phyloP scores from a whole-genome alignment of 169 alveolate genomes.

The Theileria luwenshuni region DNA sequence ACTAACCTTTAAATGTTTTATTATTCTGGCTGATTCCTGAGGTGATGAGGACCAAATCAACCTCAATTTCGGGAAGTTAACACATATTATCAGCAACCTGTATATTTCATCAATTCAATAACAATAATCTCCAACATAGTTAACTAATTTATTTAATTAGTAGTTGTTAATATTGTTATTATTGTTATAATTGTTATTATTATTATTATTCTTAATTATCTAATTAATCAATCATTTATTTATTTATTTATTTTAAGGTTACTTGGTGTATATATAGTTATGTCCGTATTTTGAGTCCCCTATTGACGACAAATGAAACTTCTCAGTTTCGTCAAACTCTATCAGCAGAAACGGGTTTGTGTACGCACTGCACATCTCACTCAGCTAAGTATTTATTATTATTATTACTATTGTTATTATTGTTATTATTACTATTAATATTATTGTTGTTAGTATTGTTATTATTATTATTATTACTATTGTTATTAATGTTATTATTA shows the following conservation, averaged over 20 bases:
- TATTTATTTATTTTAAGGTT: too few relatives aligned
- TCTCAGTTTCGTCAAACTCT: conserved; percentile 62
- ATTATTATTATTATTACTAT: too few relatives aligned
- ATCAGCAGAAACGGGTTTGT: conserved; percentile 52
- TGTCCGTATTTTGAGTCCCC: conserved; percentile 29
- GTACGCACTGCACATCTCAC: conserved; percentile 64
- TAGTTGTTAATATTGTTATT: conserved; percentile 6
- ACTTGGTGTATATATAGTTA: conserved; percentile 53
- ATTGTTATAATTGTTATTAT: too few relatives aligned
- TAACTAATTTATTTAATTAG: neutral
- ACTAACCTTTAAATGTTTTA: conserved; percentile 33
- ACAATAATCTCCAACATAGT: neutral
- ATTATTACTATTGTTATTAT: neutral
- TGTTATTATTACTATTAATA: too few relatives aligned
- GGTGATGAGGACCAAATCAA: conserved; percentile 66
- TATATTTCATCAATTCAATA: neutral
- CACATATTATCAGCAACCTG: conserved; percentile 45
- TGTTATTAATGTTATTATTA: too few relatives aligned
- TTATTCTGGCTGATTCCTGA: conserved; percentile 43
- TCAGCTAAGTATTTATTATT: conserved; percentile 12
- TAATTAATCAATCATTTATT: too few relatives aligned
- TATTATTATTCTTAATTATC: too few relatives aligned
- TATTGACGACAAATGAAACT: conserved; percentile 59
- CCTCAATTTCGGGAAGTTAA: conserved; percentile 64
- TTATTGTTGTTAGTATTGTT: too few relatives aligned